Base-by-base conservation (phyloP, 805 yeast genomes). In the Candida ortonii region DNA sequence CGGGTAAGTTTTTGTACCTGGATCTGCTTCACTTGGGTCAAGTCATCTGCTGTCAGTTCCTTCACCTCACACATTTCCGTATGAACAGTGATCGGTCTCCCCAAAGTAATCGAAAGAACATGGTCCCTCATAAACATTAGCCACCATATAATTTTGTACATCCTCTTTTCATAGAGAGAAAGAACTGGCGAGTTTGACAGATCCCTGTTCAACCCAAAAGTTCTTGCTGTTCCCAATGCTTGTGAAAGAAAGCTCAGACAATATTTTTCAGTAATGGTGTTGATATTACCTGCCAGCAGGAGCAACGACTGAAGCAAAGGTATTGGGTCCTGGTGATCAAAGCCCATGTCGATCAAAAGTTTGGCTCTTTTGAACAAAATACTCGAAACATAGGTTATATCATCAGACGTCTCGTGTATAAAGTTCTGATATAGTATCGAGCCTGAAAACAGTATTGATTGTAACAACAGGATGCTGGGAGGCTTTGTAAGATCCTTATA, bases 31-130 rank as follows among this genome's bases (percentile, higher is more conserved):
- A n/a, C 21, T 20, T 78, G 79, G 31, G 72, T 64, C 42, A 83
- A 77, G 55, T 84, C 90, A 0, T 73, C 81, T 13, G 67, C 54
- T 1, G 73, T 67, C 17, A 84, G 55, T 83, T 80, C 79, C 12
- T 79, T 78, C 11, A 82, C 85, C 53, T 84, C 89, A 53, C 84
- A 78, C 52, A 83, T 90, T 31, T 75, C 80, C 38, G 80, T 62
- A 48, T 78, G 80, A 32, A 84, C 78, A 39, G 68, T 67, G 3
- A 72, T 58, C 0, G 90, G 89, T 31, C 89, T 64, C n/a, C 89
- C 93, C 55, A 78, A 73, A 33, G 75, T 65, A 42, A 82, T 80
- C 6, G 44, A 39, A 2, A 43, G 33, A 6, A 38, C 20, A 11
- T 38, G 30, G 25, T 44, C 49, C 9, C 49, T 29, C 7, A 41